Base-by-base conservation (phyloP, 2,329 filamentous ascomycete genomes). In the Pseudogymnoascus sp. region DNA sequence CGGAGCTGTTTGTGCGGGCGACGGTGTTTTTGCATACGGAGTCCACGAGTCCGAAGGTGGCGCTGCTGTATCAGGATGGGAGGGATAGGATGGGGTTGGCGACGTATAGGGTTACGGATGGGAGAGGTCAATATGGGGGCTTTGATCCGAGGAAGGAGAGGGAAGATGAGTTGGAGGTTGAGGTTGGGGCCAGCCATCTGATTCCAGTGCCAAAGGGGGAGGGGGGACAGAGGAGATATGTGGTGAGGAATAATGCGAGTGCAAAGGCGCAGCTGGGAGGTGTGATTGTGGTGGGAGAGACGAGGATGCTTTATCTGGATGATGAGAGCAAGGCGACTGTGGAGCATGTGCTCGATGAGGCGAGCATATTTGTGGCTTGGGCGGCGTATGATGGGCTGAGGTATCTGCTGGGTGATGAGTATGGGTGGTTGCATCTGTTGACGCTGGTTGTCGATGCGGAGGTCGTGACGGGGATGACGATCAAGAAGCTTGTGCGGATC, bases 291-390 rank as follows among this genome's bases (percentile, higher is more conserved):
- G 81, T 93, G 6, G 89, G 90, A 18, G 90, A 93, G 76, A 96
- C 90, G 0, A 86, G 87, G 1, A 83, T 99, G 64, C 85, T 88
- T 7, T 97, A 97, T 73, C 87, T 95, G 65, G 90, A 96, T 70
- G 90, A 91, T 65, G 81, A 89, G 36, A 90, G 81, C 18, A 87
- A 88, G 66, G 83, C 86, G 36, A 82, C 81, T 11, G 82, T 91
- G 11, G 84, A 86, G 16, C 81, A 86, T 7, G 77, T 81, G 0
- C 76, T 97, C 2, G 80, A 85, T 0, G 86, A 93, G 64, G 84
- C 92, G 0, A 91, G 89, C 2, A 87, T 96, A 37, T 97, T 96
- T 69, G 88, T 95, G n/a, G 86, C 91, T 1, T 99, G 93, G 93
- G 89, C 90, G 66, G 85, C 88, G 70, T 86, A 95, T 61, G 90